These are phyloP conservation scores for Cyphellophora attinorum DNA, from an alignment of 2,329 filamentous ascomycete species.

Conservation along the genomic window DNA sequence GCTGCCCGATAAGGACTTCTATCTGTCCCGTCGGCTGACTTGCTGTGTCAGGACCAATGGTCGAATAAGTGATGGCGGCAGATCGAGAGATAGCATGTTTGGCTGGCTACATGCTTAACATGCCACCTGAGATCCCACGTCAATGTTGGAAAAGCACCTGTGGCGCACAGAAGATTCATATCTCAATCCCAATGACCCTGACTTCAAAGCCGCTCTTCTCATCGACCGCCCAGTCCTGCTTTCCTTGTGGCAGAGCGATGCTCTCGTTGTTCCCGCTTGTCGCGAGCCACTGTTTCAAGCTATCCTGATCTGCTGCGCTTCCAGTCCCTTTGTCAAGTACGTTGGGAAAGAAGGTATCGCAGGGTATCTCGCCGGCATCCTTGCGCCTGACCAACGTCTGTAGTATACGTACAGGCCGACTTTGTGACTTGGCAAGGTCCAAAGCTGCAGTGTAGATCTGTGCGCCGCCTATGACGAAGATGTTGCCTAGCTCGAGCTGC, in stretches of 20 bases:
- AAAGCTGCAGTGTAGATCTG: slow-evolving; percentile 74
- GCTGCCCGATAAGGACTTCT: no score
- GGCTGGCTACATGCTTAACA: no score
- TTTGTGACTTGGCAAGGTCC: slow-evolving; percentile 4
- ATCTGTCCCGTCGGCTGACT: no score
- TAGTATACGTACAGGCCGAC: slow-evolving; percentile 16
- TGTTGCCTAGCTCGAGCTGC: slow-evolving; percentile 37
- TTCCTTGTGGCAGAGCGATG: slow-evolving; percentile 26
- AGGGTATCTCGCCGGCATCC: slow-evolving; percentile 27
- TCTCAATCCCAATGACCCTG: slow-evolving; percentile 38
- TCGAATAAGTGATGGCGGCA: no score
- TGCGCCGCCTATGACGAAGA: slow-evolving; percentile 84
- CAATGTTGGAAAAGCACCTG: no score
- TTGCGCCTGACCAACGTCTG: slow-evolving; percentile 19
- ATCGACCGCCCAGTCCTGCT: slow-evolving; percentile 30
- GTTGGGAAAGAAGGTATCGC: slow-evolving; percentile 38
- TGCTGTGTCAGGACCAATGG: no score
- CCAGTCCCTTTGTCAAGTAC: slow-evolving; percentile 8
- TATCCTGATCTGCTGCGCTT: slow-evolving; percentile 16
- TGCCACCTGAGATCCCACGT: no score
- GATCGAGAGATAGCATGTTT: no score
- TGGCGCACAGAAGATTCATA: no score
- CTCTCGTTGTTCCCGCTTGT: not conserved
- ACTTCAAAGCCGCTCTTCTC: slow-evolving; percentile 40
- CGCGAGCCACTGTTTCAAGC: slow-evolving; percentile 33